Percentiles rank a stretch among this genome's conserved stretches.
These are phyloP conservation scores for Phytophthora nicotianae DNA, from an alignment of 352 stramenopile genomes.

Conservation along the genomic window DNA sequence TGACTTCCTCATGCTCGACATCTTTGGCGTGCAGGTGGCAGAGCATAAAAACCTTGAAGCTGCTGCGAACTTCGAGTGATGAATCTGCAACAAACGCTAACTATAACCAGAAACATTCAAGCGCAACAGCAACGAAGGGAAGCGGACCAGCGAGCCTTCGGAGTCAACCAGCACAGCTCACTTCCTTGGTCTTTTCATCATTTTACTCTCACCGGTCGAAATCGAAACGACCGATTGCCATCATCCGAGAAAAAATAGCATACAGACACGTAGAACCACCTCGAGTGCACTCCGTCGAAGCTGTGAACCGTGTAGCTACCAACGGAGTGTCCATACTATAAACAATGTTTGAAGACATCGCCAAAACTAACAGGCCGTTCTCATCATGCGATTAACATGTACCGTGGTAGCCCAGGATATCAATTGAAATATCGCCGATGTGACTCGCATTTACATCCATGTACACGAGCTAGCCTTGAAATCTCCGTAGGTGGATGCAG, in stretches of 20 bases:
- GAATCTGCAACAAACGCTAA: conserved; percentile 13
- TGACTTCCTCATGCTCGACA: conserved; percentile 84
- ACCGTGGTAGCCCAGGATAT: no score
- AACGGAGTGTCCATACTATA: conserved; percentile 11
- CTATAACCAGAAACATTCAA: conserved; percentile 7
- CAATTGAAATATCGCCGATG: no score
- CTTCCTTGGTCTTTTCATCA: conserved; percentile 16
- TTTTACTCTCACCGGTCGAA: conserved; percentile 17
- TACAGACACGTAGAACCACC: conserved; percentile 11
- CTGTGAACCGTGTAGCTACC: neutral
- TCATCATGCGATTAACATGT: neutral
- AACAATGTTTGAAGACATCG: conserved; percentile 14
- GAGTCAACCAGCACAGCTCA: conserved; percentile 3
- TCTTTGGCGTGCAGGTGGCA: conserved; percentile 73
- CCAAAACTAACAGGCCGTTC: no score
- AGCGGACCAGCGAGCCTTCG: conserved; percentile 9
- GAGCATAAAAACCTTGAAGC: conserved; percentile 54
- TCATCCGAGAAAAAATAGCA: conserved; percentile 27
- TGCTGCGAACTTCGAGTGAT: conserved; percentile 22
- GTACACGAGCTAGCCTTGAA: no score
- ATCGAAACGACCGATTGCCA: neutral
- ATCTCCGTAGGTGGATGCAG: no score
- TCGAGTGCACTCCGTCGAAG: conserved; percentile 4
- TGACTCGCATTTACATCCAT: no score
- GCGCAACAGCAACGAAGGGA: conserved; percentile 9